Percentiles rank a stretch among this genome's conserved stretches.
phyloP scores from a whole-genome alignment of 2,329 filamentous ascomycete species.

The Taxawa tesnikishii region DNA sequence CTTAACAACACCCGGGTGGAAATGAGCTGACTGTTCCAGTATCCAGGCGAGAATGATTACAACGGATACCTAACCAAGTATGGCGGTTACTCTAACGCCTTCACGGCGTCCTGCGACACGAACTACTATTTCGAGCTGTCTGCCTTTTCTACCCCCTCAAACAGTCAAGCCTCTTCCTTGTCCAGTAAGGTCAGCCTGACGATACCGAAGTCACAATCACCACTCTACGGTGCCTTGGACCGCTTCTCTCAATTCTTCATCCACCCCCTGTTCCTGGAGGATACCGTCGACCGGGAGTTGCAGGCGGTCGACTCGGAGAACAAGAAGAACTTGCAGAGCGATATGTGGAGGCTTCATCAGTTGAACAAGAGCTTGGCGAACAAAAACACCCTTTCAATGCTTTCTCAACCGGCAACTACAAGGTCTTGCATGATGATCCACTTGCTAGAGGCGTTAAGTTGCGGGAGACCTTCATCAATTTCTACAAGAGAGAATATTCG shows the following conservation, averaged over 20 bases:
- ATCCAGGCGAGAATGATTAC: constrained; percentile 90
- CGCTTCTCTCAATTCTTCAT: constrained; percentile 93
- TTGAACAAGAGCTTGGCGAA: constrained; percentile 82
- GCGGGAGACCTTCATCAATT: constrained; percentile 82
- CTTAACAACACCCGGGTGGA: constrained; percentile 1
- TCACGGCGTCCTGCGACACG: constrained; percentile 83
- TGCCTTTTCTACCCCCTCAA: constrained; percentile 50
- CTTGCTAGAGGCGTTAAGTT: constrained; percentile 72
- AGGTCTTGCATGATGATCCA: constrained; percentile 73
- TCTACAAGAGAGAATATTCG: constrained; percentile 81
- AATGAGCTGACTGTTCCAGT: constrained; percentile 35
- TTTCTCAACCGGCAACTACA: constrained; percentile 81
- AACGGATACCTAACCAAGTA: constrained; percentile 83
- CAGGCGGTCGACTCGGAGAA: constrained; percentile 89
- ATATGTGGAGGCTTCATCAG: constrained; percentile 78
- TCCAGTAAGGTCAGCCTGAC: constrained; percentile 23
- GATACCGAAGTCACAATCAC: constrained; percentile 33
- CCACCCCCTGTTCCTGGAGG: constrained; percentile 71
- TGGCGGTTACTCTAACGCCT: constrained; percentile 88
- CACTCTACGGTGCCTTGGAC: constrained; percentile 71
- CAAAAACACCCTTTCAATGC: constrained; percentile 80
- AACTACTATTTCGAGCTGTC: constrained; percentile 98
- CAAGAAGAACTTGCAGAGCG: constrained; percentile 92
- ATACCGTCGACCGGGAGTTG: constrained; percentile 75
- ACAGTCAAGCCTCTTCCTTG: constrained; percentile 32